Conservation (phyloP, 768 basidiomycete species). For the Boletellus sp. region DNA sequence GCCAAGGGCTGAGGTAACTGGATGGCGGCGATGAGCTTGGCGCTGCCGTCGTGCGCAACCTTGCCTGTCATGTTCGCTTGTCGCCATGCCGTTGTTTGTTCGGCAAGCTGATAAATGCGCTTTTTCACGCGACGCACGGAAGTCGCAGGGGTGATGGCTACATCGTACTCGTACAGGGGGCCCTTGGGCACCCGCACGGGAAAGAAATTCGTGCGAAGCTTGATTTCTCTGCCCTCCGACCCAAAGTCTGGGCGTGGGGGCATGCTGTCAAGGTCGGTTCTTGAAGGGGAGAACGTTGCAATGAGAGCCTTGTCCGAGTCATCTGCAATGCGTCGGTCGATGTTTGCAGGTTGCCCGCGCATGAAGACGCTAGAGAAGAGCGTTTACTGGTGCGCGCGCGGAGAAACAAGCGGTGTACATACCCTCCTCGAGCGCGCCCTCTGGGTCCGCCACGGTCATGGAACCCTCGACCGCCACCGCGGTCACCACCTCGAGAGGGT, state of each 20-base stretch:
- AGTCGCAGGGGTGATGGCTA: slow-evolving; percentile 39
- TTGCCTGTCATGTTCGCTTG: slow-evolving; percentile 36
- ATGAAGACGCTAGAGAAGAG: slow-evolving; percentile 37
- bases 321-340: slow-evolving; percentile 51
- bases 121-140: slow-evolving; percentile 38
- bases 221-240: slow-evolving; percentile 39
- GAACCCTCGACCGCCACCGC: slow-evolving; percentile 29
- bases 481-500: slow-evolving; percentile 27
- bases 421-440: slow-evolving; percentile 39
- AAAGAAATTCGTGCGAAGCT: slow-evolving; percentile 53
- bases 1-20: slow-evolving; percentile 40
- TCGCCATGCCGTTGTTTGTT: slow-evolving; percentile 38
- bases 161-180: slow-evolving; percentile 47
- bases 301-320: slow-evolving; percentile 43
- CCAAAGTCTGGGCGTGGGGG: slow-evolving; percentile 51
- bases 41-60: slow-evolving; percentile 47
- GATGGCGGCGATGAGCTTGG: slow-evolving; percentile 43
- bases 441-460: slow-evolving; percentile 27
- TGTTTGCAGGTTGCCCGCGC: slow-evolving; percentile 37
- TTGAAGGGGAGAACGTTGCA: slow-evolving; percentile 28
- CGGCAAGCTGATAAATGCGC: slow-evolving; percentile 49
- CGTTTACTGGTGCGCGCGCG: not conserved
- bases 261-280: slow-evolving; percentile 28
- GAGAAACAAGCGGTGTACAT: slow-evolving; percentile 9
- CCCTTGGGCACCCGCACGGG: slow-evolving; percentile 45